Conservation (phyloP, 768 basidiomycete genomes). For the Rhizopogon vesiculosus region DNA sequence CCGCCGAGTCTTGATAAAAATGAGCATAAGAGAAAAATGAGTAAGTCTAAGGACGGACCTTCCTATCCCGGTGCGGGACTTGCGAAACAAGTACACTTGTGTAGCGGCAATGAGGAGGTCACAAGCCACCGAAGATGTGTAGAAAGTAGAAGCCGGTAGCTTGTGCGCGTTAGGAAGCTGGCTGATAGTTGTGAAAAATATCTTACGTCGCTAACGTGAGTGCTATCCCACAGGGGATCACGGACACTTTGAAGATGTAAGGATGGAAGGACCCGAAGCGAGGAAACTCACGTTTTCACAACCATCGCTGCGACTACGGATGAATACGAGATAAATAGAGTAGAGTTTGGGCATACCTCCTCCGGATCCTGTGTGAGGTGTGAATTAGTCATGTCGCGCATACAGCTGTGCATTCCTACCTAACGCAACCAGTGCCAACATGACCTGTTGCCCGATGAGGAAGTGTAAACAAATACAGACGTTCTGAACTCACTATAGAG, state of each 20-base stretch:
- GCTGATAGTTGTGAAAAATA: background rate
- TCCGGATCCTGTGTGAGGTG: conserved; percentile 18
- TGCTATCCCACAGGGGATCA: conserved; percentile 28
- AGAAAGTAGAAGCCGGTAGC: conserved; percentile 28
- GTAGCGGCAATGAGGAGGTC: conserved; percentile 30
- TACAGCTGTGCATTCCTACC: conserved; percentile 7
- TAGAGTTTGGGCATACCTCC: conserved; percentile 15
- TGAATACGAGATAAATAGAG: background rate
- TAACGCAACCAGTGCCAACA: conserved; percentile 23
- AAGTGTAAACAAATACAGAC: background rate
- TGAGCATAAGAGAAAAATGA: background rate
- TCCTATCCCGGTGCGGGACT: conserved; percentile 23
- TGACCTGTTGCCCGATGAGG: conserved; percentile 11
- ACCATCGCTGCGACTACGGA: conserved; percentile 23
- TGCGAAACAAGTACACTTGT: conserved; percentile 29
- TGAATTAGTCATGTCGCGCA: background rate
- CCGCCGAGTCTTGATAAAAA: conserved; percentile 21
- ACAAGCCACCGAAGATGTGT: conserved; percentile 28
- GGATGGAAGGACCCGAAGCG: background rate
- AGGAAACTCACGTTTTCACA: conserved; percentile 21
- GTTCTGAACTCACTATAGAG: conserved; percentile 23
- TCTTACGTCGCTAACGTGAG: conserved; percentile 27
- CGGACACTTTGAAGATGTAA: conserved; percentile 12
- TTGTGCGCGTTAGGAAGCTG: conserved; percentile 5
- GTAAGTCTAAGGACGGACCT: conserved; percentile 11